These are phyloP conservation scores for Corymbia calophylla DNA, from an alignment of 441 rosid species.

Conservation along the genomic window DNA sequence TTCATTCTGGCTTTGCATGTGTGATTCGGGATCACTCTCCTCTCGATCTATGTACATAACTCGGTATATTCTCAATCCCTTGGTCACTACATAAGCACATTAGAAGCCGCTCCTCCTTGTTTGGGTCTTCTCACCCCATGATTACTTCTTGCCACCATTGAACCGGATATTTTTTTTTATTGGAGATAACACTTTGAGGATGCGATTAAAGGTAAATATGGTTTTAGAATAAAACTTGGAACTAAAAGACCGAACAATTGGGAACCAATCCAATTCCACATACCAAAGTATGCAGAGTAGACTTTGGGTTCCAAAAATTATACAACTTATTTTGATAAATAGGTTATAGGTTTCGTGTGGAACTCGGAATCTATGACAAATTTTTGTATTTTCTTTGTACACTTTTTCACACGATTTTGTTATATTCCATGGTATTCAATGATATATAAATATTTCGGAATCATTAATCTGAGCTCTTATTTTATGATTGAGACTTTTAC, in stretches of 20 bases:
- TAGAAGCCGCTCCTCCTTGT: accelerated
- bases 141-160: too few species aligned
- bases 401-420: accelerated
- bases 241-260: accelerated
- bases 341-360: too few species aligned
- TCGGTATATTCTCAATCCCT: accelerated
- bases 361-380: accelerated
- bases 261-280: accelerated
- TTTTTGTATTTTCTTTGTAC: accelerated
- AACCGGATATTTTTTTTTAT: too few species aligned
- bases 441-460: too few species aligned
- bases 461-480: accelerated
- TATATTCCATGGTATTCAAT: accelerated
- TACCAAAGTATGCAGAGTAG: accelerated
- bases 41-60: accelerated
- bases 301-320: accelerated
- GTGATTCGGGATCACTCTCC: background rate
- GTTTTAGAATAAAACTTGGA: accelerated
- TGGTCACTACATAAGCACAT: too few species aligned
- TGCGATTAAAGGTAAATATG: too few species aligned
- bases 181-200: too few species aligned
- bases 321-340: accelerated
- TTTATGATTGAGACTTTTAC: accelerated
- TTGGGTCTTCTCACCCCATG: too few species aligned
- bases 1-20: too few species aligned